phyloP scores from a whole-genome alignment of 495 filamentous ascomycete species.

The Annulohypoxylon stygium region DNA sequence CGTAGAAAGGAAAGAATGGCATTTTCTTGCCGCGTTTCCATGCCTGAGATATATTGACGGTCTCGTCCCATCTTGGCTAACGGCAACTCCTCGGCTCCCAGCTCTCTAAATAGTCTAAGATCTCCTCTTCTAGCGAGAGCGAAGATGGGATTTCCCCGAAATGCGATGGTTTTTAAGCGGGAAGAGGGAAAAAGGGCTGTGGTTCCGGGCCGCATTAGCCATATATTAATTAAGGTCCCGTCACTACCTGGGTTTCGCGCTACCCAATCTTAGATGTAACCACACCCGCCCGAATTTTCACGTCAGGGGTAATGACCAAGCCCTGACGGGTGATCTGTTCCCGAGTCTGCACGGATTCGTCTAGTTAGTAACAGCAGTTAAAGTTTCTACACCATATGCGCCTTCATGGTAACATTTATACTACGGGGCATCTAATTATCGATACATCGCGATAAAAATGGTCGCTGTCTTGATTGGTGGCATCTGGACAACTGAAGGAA shows the following conservation, averaged over 20 bases:
- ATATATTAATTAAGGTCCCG: constrained; percentile 45
- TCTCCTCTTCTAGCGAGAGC: constrained; percentile 23
- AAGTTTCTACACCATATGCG: background rate
- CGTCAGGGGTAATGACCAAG: constrained; percentile 16
- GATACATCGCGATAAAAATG: too few species aligned
- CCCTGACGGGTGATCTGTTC: constrained; percentile 13
- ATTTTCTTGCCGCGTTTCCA: constrained; percentile 39
- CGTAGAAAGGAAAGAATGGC: constrained; percentile 22
- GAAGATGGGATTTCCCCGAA: constrained; percentile 31
- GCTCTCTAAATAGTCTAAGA: constrained; percentile 72
- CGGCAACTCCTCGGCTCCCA: constrained; percentile 76
- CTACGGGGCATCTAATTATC: too few species aligned
- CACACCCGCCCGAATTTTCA: constrained; percentile 6
- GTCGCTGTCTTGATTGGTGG: too few species aligned
- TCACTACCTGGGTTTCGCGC: constrained; percentile 6
- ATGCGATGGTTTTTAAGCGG: constrained; percentile 12
- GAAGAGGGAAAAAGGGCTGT: constrained; percentile 25
- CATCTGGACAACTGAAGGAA: too few species aligned
- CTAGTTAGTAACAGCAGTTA: background rate
- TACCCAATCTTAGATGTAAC: constrained; percentile 28
- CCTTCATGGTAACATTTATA: too few species aligned
- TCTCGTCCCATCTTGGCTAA: constrained; percentile 69
- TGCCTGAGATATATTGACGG: constrained; percentile 36
- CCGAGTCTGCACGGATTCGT: background rate
- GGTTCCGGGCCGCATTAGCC: constrained; percentile 48